Evolutionary conservation across 1,284 basidiomycete species (phyloP), one percentile per base, ranked within the genome.

Genomic region (Pterulicium gracile): DNA sequence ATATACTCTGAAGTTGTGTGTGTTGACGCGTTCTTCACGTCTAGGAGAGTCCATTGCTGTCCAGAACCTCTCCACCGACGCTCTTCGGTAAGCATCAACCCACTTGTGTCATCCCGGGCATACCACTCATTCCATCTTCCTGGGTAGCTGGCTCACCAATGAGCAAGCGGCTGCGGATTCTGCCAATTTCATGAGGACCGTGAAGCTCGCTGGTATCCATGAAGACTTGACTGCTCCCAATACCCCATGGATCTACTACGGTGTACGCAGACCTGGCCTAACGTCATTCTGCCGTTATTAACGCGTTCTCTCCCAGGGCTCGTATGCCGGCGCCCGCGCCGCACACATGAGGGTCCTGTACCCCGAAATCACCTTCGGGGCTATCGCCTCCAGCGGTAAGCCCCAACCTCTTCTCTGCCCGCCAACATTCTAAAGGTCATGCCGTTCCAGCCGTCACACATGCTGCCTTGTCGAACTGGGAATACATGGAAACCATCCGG

Each of bases 221-320:
- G 77, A 85, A 49, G 73, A 84, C 51, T 56, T 89, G 48, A 81
- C 81, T 2, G 76, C 81, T 3, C 78, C 75, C 2, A 69, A 63
- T 23, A 82, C 84, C 0, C 88, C 90, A 1, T 95, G 93, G 87
- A 90, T 98, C 52, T 95, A 95, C 63, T 96, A 96, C 56, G 94
- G 95, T 21, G 90, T 83, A 62, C 39, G 58, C 49, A 17, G 4
- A 15, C 19, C 21, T 20, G 10, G 42, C 17, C 14, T 48, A 45
- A 17, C 46, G 24, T 19, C 39, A 3, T 39, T 22, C 14, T 7
- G 18, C 4, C 20, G 36, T 14, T 40, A 10, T 35, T 47, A 17
- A 47, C 22, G 23, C 5, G 39, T 12, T 13, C 21, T 20, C 39
- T 24, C 40, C 22, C 47, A 84, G 83, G 87, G 86, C 10, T 88